Evolutionary conservation across 495 filamentous ascomycete species (phyloP).

Genomic region (Aspergillus baeticus): DNA sequence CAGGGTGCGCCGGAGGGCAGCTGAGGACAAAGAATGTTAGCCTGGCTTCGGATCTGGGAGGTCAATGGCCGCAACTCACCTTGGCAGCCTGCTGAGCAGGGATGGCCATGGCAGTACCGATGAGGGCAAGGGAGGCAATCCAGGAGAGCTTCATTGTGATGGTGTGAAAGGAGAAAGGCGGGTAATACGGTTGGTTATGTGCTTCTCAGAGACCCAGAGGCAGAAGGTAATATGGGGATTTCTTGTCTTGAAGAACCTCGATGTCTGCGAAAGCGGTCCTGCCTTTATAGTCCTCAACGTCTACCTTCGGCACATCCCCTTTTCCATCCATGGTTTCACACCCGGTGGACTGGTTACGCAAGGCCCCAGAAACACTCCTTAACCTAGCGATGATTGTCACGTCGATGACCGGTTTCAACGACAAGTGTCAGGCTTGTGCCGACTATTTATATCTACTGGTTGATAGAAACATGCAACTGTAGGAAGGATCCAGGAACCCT

Average conservation of each 20-base stretch:
- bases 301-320: not conserved
- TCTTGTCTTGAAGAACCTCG: not conserved
- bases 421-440: too few species aligned
- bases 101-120: slow-evolving; percentile 9
- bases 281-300: not conserved
- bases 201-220: not conserved
- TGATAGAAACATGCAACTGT: too few species aligned
- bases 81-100: not conserved
- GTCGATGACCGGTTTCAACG: not conserved
- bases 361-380: not conserved
- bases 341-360: not conserved
- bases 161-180: not conserved
- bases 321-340: not conserved
- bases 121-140: slow-evolving; percentile 8
- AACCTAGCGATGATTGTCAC: not conserved
- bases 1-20: slow-evolving; percentile 5
- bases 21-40: not conserved
- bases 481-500: too few species aligned
- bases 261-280: not conserved
- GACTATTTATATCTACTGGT: too few species aligned
- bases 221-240: not conserved
- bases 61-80: not conserved
- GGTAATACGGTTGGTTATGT: not conserved
- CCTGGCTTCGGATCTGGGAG: not conserved
- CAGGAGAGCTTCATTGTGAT: slow-evolving; percentile 9